These are phyloP conservation scores for Clarireedia hainanense DNA, from an alignment of 2,329 filamentous ascomycete genomes.

Conservation along the genomic window DNA sequence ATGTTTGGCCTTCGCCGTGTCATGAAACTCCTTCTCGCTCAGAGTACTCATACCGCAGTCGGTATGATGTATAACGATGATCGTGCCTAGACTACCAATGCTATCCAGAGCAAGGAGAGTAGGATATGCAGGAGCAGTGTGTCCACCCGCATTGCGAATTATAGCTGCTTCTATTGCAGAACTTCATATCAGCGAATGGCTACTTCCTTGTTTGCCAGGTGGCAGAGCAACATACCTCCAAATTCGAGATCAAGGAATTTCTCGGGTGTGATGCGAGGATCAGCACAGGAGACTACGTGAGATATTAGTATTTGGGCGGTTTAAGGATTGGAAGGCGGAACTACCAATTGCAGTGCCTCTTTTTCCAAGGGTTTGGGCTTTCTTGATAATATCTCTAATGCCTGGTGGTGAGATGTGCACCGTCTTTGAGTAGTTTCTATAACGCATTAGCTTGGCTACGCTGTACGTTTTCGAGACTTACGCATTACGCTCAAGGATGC, in stretches of 20 bases:
- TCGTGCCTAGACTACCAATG: constrained; percentile 3
- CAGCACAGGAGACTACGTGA: constrained; percentile 3
- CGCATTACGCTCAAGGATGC: neutral
- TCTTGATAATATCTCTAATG: neutral
- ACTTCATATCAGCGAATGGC: neutral
- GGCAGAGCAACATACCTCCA: neutral
- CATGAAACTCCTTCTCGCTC: constrained; percentile 6
- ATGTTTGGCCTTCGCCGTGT: constrained; percentile 8
- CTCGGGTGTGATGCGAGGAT: constrained; percentile 11
- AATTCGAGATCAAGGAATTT: constrained; percentile 11
- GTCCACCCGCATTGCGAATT: constrained; percentile 14
- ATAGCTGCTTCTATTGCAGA: constrained; percentile 8
- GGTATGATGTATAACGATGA: constrained; percentile 15
- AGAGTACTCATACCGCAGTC: constrained; percentile 13
- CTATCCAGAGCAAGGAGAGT: constrained; percentile 7
- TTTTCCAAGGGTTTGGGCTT: neutral
- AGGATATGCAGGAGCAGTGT: constrained; percentile 3
- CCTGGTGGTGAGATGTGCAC: neutral
- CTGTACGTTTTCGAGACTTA: neutral
- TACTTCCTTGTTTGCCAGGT: neutral
- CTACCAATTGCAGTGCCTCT: constrained; percentile 8
- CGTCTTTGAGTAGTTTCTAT: neutral
- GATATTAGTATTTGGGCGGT: neutral
- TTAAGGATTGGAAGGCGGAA: neutral
- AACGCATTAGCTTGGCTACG: neutral